A percentile compares a stretch with the other conserved stretches of the same genome.
phyloP scores from a whole-genome alignment of 805 yeast genomes.

The Hanseniaspora jakobsenii region DNA sequence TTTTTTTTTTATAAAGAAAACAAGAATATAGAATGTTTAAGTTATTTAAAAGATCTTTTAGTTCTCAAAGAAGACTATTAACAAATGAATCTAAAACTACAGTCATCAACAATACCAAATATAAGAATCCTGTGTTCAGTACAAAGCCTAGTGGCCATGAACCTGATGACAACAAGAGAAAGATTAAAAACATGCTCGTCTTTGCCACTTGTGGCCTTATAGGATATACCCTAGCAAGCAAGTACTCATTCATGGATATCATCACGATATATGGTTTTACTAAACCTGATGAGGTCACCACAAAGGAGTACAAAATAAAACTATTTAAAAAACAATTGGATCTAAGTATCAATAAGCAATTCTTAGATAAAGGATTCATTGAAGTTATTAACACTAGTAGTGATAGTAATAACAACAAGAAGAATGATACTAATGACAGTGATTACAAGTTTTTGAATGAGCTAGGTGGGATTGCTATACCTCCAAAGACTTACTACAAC shows the following conservation, averaged over 20 bases:
- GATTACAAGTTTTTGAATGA: slow-evolving; percentile 36
- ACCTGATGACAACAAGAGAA: slow-evolving; percentile 8
- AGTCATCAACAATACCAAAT: no score
- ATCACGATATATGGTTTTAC: slow-evolving; percentile 25
- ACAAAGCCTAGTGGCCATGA: slow-evolving; percentile 1
- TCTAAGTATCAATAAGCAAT: slow-evolving; percentile 39
- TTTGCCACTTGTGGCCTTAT: slow-evolving; percentile 25
- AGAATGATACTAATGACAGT: no score
- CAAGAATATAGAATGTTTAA: no score
- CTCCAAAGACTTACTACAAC: slow-evolving; percentile 58
- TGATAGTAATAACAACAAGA: slow-evolving; percentile 21
- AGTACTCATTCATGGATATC: slow-evolving; percentile 28
- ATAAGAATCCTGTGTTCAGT: background rate
- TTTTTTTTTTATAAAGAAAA: no score
- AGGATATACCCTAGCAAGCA: slow-evolving; percentile 28
- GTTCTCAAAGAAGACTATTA: background rate
- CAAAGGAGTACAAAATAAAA: slow-evolving; percentile 21
- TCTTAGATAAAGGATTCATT: slow-evolving; percentile 17
- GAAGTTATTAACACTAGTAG: slow-evolving; percentile 32
- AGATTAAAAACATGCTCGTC: slow-evolving; percentile 17
- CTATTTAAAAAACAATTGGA: slow-evolving; percentile 38
- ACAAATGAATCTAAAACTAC: no score
- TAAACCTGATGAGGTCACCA: background rate
- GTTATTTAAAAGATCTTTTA: no score
- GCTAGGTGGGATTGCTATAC: slow-evolving; percentile 71